phyloP scores from a whole-genome alignment of 768 basidiomycete genomes.

The Tylopilus intermedius region DNA sequence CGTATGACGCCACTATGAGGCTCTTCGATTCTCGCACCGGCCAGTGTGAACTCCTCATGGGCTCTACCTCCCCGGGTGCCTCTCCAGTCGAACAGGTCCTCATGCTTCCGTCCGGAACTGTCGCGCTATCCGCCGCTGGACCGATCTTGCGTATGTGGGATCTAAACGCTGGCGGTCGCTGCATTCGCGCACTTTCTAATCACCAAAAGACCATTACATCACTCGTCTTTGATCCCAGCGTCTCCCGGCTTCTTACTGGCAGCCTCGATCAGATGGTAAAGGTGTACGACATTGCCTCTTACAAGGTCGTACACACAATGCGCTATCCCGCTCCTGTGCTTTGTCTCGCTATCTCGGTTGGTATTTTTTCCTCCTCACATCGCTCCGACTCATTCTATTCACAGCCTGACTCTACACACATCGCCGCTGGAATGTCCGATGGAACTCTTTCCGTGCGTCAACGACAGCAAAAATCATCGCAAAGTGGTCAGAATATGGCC shows the following conservation, averaged over 20 bases:
- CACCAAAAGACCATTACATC: conserved; percentile 98
- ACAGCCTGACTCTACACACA: conserved; percentile 94
- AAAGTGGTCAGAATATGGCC: conserved; percentile 38
- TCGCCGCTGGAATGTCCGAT: conserved; percentile 96
- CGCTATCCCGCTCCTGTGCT: conserved; percentile 92
- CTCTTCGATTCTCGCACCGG: conserved; percentile 85
- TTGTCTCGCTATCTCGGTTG: conserved; percentile 84
- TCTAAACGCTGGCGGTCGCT: conserved; percentile 83
- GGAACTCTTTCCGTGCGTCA: conserved; percentile 96
- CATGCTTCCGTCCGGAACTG: conserved; percentile 85
- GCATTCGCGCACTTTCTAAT: conserved; percentile 87
- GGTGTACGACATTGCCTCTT: conserved; percentile 91
- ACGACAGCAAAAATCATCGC: conserved; percentile 72
- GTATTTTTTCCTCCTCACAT: conserved; percentile 1
- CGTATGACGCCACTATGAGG: conserved; percentile 88
- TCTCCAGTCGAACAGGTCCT: conserved; percentile 87
- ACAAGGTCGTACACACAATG: conserved; percentile 98
- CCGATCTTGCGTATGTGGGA: conserved; percentile 96
- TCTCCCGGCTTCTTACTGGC: conserved; percentile 80
- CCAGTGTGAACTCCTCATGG: conserved; percentile 80
- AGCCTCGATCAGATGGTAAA: conserved; percentile 97
- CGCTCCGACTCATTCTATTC: conserved; percentile 6
- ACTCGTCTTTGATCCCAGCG: conserved; percentile 71
- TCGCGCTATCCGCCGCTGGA: conserved; percentile 82
- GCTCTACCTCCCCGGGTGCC: conserved; percentile 28